These are phyloP conservation scores for Alternaria brassicicola DNA, from an alignment of 2,329 filamentous ascomycete genomes.

Conservation along the genomic window DNA sequence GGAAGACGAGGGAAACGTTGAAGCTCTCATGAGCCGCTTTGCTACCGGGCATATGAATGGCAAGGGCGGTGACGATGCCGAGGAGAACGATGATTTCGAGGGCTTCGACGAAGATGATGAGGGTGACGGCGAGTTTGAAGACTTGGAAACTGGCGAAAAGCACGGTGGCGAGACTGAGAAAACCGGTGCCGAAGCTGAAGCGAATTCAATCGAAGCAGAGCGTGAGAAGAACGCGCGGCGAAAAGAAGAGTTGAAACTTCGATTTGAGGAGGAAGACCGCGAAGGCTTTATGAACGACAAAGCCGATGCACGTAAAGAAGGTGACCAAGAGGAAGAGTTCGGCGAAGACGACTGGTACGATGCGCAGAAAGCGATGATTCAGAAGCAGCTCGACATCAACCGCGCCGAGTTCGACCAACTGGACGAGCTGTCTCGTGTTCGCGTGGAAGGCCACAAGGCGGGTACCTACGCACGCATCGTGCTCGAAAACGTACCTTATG, in stretches of 20 bases:
- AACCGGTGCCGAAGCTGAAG: constrained; percentile 52
- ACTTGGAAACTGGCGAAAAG: constrained; percentile 78
- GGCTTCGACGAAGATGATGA: constrained; percentile 65
- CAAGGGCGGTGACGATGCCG: constrained; percentile 39
- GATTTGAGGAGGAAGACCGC: constrained; percentile 97
- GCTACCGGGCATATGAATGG: constrained; percentile 68
- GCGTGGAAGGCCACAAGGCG: constrained; percentile 88
- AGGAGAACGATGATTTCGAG: constrained; percentile 61
- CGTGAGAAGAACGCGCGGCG: constrained; percentile 86
- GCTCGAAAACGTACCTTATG: constrained; percentile 84
- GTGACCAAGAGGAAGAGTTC: constrained; percentile 74
- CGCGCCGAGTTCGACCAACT: constrained; percentile 88
- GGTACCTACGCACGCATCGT: constrained; percentile 93
- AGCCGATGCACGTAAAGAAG: constrained; percentile 73
- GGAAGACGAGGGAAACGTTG: constrained; percentile 78
- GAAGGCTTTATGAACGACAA: constrained; percentile 95
- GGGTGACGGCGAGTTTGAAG: constrained; percentile 82
- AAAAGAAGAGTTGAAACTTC: constrained; percentile 91
- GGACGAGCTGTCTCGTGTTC: constrained; percentile 79
- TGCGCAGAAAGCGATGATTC: constrained; percentile 88
- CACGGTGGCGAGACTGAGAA: constrained; percentile 51
- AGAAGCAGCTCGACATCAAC: constrained; percentile 97
- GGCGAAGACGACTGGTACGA: constrained; percentile 99
- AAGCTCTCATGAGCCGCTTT: constrained; percentile 76
- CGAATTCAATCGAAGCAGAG: constrained; percentile 76